Base-by-base conservation (phyloP, 257 asterid genomes). In the Plantago major region DNA sequence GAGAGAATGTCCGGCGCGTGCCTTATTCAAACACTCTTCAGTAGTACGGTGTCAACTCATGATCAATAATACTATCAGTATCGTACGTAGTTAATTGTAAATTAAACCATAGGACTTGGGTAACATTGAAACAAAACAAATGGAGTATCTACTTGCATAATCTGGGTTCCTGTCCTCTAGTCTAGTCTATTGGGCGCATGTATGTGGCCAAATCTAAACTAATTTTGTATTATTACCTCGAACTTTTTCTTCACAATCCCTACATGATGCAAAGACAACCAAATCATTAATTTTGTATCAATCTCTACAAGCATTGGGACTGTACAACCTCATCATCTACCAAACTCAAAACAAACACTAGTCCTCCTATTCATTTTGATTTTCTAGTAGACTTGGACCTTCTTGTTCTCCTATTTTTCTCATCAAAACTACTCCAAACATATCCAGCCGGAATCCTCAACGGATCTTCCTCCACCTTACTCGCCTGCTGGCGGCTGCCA, bases 361-460 rank as follows among this genome's bases (percentile, higher is more conserved):
- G 19, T 40, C 43, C 2, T 43, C 3, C 11, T 51, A 45, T 13
- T 79, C 82, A 84, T 78, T 81, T 79, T 3, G 73, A 64, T 73
- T 67, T 83, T 73, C 83, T 82, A 3, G 64, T 74, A 33, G 97
- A 82, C 71, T 78, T 86, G 48, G 89, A 73, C 70, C 76, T 92
- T 51, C 66, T 89, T 79, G 71, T 48, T 58, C 78, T 83, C 83
- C 79, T 76, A 40, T 63, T 83, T 71, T 81, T 86, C 26, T 69
- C 88, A 59, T 82, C 89, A 52, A 79, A 78, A 51, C 86, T 81
- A 67, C 91, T 75, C 96, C 96, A 89, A 30, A 64, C 72, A 65
- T 92, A 89, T 7, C 82, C 94, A 19, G 61, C 58, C 11, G 99
- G 96, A 42, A 92, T 83, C 17, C 76, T 84, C 53, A 89, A 92